Base-by-base conservation (phyloP, 176 grass and related monocot genomes). In the Hyparrhenia diplandra region DNA sequence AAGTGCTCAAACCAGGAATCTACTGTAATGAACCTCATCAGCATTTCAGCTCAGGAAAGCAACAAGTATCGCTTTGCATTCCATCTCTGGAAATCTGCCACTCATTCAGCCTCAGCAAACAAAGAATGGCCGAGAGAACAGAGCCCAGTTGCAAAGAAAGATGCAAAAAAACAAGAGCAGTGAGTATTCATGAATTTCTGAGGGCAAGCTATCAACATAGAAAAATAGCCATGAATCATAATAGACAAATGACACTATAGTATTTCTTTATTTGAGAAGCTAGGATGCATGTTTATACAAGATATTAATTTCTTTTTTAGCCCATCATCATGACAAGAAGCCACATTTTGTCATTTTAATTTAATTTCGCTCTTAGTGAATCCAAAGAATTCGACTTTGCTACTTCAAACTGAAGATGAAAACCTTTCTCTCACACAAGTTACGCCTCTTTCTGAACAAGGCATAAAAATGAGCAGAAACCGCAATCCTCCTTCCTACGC, bases 81-180 rank as follows among this genome's bases (percentile, higher is more conserved):
- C 64, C 35, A 77, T 43, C 29, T 73, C 46, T 68, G 27, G 27
- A 77, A 24, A 77, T 72, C 73, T 82, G 78, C 21, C 66, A 34
- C 57, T 85, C 77, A 85, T 76, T 76, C 41, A 57, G 54, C 54
- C 66, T 71, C 64, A 80, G 23, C 39, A 77, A 76, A 71, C 45
- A 61, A 74, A 18, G 29, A 30, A 45, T 8, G 9, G 57, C 64
- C 11, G 10, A 77, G 45, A 69, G 78, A 81, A 73, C 57, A 81
- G 77, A 31, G 5, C 64, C 36, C 37, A 46, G 31, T 25, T 60
- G 64, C 42, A 70, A 65, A 29, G 8, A 23, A 81, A 71, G 14
- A 68, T 39, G 35, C n/a, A 77, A 54, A 71, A 54, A 71, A 81
- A 81, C 40, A 71, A 80, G 9, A 80, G 13, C 2, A n/a, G 66